Base-by-base conservation (phyloP, 2,329 filamentous ascomycete genomes). In the Alternaria incomplexa region DNA sequence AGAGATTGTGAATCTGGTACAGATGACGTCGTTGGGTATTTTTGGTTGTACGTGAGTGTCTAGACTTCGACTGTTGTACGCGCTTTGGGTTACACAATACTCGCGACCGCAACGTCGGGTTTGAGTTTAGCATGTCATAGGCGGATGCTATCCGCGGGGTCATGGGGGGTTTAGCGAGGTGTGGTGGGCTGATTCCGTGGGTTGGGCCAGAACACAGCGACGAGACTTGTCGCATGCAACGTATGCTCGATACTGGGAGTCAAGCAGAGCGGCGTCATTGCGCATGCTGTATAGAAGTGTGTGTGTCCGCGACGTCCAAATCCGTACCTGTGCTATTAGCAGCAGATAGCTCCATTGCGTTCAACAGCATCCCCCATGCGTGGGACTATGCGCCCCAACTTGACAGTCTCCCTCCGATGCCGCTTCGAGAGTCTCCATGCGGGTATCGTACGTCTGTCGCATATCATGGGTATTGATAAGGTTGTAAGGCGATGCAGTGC, bases 101-200 rank as follows among this genome's bases (percentile, higher is more conserved):
- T 26, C 56, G 45, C 51, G 23, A 43, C 51, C 44, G n/a, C 13
- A 32, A 12, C 3, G 43, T 8, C 40, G 26, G 50, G 36, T 36
- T 17, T 2, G 8, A 9, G 17, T 6, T 23, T 25, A 26, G 23
- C 23, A 60, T 40, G 51, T 45, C 23, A 58, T 52, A 47, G 36
- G 59, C 28, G 45, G 45, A 47, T 17, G 12, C n/a, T 9, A 4
- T 51, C 40, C 6, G 28, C 12, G 30, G 40, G 28, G 30, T 32
- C 40, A 23, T 46, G 23, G 9, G 28, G 12, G 12, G n/a, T 61
- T 58, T 58, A 62, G 47, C 59, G 54, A 62, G 47, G 54, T 58
- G 55, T 62, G 59, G 54, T 61, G 46, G 46, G 53, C 32, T 51
- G 46, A 25, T 25, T 40, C 32, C 20, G 20, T 36, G 44, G n/a